Evolutionary conservation across 2,329 filamentous ascomycete genomes (phyloP).

Genomic region (Chalaropsis thielavioides): DNA sequence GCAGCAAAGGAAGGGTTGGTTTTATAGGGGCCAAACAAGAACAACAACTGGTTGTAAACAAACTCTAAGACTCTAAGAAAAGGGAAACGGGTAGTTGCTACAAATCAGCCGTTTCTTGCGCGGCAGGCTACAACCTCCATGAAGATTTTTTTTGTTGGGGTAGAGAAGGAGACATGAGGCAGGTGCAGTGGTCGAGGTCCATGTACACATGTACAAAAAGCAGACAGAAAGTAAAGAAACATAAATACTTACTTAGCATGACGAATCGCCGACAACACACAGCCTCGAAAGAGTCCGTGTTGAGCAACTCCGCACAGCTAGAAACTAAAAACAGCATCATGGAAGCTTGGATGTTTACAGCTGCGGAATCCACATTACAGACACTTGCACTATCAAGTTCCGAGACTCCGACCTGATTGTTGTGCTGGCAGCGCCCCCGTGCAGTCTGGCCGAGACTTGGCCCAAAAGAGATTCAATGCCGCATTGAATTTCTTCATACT

Average conservation of each 20-base stretch:
- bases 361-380: neutral
- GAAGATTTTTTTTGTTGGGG: neutral
- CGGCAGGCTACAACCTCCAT: neutral
- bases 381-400: neutral
- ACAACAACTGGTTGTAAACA: too few species aligned
- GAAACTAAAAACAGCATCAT: neutral
- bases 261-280: neutral
- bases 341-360: slow-evolving; percentile 3
- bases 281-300: neutral
- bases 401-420: neutral
- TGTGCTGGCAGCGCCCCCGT: neutral
- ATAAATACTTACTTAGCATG: neutral
- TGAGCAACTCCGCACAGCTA: neutral
- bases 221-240: too few species aligned
- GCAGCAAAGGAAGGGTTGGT: neutral
- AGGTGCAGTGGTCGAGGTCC: neutral
- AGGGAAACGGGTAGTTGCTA: too few species aligned
- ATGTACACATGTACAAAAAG: too few species aligned
- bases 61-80: too few species aligned
- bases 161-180: neutral
- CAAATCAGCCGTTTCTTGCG: neutral
- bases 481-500: too few species aligned
- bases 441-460: neutral
- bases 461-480: neutral
- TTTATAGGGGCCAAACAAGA: neutral